These are phyloP conservation scores for Penicillium silybi DNA, from an alignment of 495 filamentous ascomycete genomes.

Conservation along the genomic window DNA sequence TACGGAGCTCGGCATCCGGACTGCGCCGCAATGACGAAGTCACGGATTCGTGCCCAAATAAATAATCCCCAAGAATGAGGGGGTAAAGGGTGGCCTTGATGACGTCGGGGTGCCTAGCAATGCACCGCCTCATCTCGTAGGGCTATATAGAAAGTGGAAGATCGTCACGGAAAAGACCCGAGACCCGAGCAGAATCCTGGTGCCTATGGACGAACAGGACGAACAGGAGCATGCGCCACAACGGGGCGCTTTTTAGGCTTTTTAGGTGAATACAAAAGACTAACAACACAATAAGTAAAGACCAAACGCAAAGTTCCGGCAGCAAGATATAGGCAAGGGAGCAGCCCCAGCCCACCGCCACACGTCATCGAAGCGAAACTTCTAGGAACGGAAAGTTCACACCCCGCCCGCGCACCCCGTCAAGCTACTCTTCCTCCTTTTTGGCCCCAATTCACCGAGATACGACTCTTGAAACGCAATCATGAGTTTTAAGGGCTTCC, in stretches of 20 bases:
- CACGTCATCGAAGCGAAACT: too few relatives aligned
- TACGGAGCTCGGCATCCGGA: not conserved
- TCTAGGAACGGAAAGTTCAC: too few relatives aligned
- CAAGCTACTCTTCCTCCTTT: constrained; percentile 10
- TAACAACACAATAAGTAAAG: not conserved
- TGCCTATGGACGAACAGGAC: not conserved
- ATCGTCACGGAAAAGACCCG: not conserved
- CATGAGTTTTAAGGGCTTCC: constrained; percentile 97
- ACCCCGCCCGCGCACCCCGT: too few relatives aligned
- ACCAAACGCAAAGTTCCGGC: not conserved
- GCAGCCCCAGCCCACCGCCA: not conserved
- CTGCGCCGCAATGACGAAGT: not conserved
- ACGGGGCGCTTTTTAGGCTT: not conserved
- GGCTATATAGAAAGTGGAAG: not conserved
- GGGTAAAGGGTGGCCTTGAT: not conserved
- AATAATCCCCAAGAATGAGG: too few relatives aligned
- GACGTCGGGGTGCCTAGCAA: not conserved
- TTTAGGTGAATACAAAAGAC: not conserved
- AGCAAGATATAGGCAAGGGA: not conserved
- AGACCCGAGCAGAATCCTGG: not conserved
- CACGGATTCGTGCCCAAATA: not conserved
- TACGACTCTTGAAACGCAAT: too few relatives aligned
- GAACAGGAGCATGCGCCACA: not conserved
- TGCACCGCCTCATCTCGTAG: not conserved
- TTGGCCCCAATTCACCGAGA: too few relatives aligned